These are phyloP conservation scores for Termitomyces bulborhizus DNA, from an alignment of 768 basidiomycete genomes.

Conservation along the genomic window DNA sequence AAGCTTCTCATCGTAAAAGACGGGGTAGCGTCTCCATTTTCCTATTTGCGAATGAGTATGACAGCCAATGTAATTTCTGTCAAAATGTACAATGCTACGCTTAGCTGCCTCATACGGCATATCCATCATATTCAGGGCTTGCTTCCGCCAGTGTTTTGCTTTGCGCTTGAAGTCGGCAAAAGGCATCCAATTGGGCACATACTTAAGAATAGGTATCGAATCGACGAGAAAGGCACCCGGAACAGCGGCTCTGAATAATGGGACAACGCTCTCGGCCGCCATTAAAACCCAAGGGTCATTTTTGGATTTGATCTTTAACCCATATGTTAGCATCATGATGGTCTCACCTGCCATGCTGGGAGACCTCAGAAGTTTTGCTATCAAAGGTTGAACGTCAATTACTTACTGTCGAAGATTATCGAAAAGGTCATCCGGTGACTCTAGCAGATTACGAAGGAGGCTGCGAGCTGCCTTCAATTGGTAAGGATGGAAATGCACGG, in stretches of 20 bases:
- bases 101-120: slow-evolving; percentile 17
- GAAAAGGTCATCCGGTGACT: slow-evolving; percentile 15
- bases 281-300: slow-evolving; percentile 29
- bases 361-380: not conserved
- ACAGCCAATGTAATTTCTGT: not conserved
- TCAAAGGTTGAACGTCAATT: not conserved
- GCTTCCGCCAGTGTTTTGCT: slow-evolving; percentile 21
- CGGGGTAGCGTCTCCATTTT: slow-evolving; percentile 13
- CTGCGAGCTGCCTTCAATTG: slow-evolving; percentile 15
- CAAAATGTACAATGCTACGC: slow-evolving; percentile 12
- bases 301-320: slow-evolving; percentile 20
- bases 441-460: slow-evolving; percentile 17
- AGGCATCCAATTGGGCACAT: slow-evolving; percentile 30
- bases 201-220: slow-evolving; percentile 20
- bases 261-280: slow-evolving; percentile 23
- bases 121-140: slow-evolving; percentile 14
- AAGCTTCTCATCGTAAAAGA: slow-evolving; percentile 18
- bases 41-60: slow-evolving; percentile 1
- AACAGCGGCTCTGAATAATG: slow-evolving; percentile 20
- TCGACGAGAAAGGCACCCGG: slow-evolving; percentile 29
- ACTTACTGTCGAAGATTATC: slow-evolving; percentile 9
- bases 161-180: slow-evolving; percentile 27
- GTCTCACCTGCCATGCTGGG: slow-evolving; percentile 18
- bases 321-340: slow-evolving; percentile 27
- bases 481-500: slow-evolving; percentile 15